Conservation (phyloP, 208 protist species). For the Histomonas meleagridis region DNA sequence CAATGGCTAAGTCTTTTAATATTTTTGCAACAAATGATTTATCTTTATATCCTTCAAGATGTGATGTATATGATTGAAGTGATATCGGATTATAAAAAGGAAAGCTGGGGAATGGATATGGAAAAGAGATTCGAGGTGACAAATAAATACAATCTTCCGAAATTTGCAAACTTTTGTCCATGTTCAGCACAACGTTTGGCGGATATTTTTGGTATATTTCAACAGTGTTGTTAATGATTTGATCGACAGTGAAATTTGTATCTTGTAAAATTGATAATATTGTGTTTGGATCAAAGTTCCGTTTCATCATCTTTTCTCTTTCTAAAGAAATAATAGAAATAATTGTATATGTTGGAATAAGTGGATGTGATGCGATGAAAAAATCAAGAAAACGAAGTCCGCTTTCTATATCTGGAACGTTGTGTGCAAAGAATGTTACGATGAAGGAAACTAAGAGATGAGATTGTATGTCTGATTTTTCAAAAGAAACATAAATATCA, state of each 20-base stretch:
- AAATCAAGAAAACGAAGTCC: slow-evolving; percentile 11
- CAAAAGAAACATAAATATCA: background rate
- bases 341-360: background rate
- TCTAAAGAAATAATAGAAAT: background rate
- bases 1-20: too few relatives aligned
- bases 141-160: background rate
- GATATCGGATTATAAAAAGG: too few relatives aligned
- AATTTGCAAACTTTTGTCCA: background rate
- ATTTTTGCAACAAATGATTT: too few relatives aligned
- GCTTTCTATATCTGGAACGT: background rate
- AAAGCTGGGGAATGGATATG: background rate
- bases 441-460: background rate
- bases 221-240: background rate
- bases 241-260: background rate
- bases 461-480: background rate
- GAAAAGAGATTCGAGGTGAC: background rate
- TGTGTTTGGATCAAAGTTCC: background rate
- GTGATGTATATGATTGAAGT: too few relatives aligned
- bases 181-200: background rate
- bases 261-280: background rate
- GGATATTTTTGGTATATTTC: background rate
- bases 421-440: background rate
- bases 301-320: background rate
- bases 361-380: background rate
- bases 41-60: too few relatives aligned